Percentiles rank a stretch among this genome's conserved stretches.
Conservation (phyloP, 805 yeast genomes). For the Ogataea pilisensis region DNA sequence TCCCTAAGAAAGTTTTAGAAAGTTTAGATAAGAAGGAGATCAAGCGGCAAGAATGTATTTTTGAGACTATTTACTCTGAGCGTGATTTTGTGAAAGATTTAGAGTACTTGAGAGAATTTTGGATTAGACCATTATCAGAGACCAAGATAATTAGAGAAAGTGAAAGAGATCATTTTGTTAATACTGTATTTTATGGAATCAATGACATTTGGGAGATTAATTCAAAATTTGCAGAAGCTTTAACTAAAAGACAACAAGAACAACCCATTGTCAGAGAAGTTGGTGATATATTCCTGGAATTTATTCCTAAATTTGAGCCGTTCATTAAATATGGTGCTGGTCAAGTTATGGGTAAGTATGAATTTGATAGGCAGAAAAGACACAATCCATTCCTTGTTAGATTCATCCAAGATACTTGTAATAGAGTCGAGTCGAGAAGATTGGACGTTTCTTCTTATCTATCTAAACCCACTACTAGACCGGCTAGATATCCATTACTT, state of each 20-base stretch:
- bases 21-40: slow-evolving; percentile 78
- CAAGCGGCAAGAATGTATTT: slow-evolving; percentile 91
- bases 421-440: slow-evolving; percentile 79
- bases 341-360: slow-evolving; percentile 91
- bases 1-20: slow-evolving; percentile 73
- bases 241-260: slow-evolving; percentile 80
- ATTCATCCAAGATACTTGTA: slow-evolving; percentile 86
- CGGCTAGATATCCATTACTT: slow-evolving; percentile 88
- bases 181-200: slow-evolving; percentile 88
- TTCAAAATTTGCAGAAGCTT: slow-evolving; percentile 79
- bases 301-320: slow-evolving; percentile 84
- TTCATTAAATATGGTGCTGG: slow-evolving; percentile 92
- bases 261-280: slow-evolving; percentile 79
- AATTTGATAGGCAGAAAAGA: slow-evolving; percentile 89
- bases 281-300: slow-evolving; percentile 84
- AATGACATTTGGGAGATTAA: slow-evolving; percentile 83
- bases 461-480: slow-evolving; percentile 92
- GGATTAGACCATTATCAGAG: slow-evolving; percentile 86
- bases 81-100: slow-evolving; percentile 92
- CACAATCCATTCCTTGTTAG: slow-evolving; percentile 89
- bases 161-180: slow-evolving; percentile 85
- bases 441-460: slow-evolving; percentile 89
- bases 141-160: slow-evolving; percentile 83
- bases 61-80: slow-evolving; percentile 90
- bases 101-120: slow-evolving; percentile 88